phyloP scores from a whole-genome alignment of 306 rosid genomes.

The Citrullus colocynthis region DNA sequence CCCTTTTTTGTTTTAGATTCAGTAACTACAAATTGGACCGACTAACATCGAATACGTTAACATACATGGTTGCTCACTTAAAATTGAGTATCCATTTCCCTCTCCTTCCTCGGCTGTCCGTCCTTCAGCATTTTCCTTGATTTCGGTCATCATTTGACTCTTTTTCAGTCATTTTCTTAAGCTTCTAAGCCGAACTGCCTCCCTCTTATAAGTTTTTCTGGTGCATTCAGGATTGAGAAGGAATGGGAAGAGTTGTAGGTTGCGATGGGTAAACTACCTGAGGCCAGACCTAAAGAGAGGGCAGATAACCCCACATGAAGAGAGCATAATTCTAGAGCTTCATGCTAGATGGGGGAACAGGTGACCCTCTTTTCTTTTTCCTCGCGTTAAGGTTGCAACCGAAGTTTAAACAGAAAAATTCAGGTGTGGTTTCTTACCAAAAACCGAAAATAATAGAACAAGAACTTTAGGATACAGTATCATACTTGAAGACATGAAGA shows the following conservation, averaged over 20 bases:
- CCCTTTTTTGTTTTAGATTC: no score
- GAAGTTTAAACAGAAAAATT: background rate
- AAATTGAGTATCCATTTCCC: background rate
- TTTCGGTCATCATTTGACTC: background rate
- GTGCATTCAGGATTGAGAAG: constrained; percentile 58
- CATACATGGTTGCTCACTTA: background rate
- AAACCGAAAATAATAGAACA: no score
- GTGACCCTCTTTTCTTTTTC: constrained; percentile 19
- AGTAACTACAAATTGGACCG: no score
- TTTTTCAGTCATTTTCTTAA: background rate
- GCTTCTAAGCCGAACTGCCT: background rate
- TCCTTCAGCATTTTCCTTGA: background rate
- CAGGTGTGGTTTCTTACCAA: no score
- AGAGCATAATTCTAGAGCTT: constrained; percentile 62
- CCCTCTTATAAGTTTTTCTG: background rate
- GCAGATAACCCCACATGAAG: constrained; percentile 93
- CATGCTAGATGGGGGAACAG: constrained; percentile 97
- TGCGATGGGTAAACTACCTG: constrained; percentile 91
- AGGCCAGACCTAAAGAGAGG: constrained; percentile 96
- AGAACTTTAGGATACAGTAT: background rate
- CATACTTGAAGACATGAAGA: background rate
- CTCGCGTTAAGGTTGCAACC: background rate
- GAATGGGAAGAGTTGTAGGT: constrained; percentile 93
- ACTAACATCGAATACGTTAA: no score
- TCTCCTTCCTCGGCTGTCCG: background rate